Evolutionary conservation across 768 basidiomycete genomes (phyloP).

Genomic region (Rhizopogon vesiculosus): DNA sequence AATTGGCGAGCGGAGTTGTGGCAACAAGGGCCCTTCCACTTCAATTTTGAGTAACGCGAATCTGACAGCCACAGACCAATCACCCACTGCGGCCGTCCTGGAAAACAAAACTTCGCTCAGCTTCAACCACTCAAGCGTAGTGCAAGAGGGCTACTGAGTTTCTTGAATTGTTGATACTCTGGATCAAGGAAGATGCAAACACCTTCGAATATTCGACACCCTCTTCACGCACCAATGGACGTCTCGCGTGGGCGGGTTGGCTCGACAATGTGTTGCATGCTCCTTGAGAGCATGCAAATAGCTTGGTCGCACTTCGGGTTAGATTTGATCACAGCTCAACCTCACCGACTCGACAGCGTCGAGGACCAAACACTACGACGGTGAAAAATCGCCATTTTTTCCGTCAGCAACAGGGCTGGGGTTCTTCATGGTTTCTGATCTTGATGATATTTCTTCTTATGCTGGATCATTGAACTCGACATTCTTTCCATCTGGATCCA

Average conservation of each 20-base stretch:
- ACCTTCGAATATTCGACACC: conserved; percentile 16
- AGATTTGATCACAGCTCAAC: neutral
- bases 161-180: neutral
- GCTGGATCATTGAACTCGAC: neutral
- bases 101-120: neutral
- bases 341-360: conserved; percentile 8
- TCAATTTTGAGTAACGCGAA: neutral
- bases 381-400: conserved; percentile 19
- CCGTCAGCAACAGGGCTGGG: neutral
- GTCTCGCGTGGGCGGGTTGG: neutral
- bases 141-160: neutral
- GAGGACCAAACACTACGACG: conserved; percentile 8
- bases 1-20: conserved; percentile 1
- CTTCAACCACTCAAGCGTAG: neutral
- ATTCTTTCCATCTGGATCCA: neutral
- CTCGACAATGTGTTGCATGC: neutral
- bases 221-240: neutral
- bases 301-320: neutral
- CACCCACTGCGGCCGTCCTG: neutral
- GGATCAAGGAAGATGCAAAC: neutral
- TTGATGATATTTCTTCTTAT: neutral
- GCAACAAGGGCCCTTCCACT: neutral
- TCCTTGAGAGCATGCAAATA: neutral
- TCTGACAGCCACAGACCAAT: neutral
- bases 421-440: neutral